Evolutionary conservation across 805 yeast genomes (phyloP), one percentile per base, ranked within the genome.

Genomic region (Saccharomycopsis selenospora): DNA sequence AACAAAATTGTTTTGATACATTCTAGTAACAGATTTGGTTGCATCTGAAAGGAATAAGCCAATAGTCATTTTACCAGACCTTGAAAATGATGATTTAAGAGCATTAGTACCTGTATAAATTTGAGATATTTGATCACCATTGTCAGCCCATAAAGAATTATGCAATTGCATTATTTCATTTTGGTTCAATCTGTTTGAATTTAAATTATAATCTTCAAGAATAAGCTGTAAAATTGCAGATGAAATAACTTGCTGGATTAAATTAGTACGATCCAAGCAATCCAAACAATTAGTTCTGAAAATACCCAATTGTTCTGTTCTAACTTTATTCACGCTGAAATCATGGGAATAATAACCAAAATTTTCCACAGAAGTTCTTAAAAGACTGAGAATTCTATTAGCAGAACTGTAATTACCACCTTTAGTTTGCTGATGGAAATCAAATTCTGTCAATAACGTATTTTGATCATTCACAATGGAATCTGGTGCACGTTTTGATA

Each of bases 91-190:
- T 0, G 96, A 86, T 64, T 93, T 93, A 53, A 93, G 71, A 0
- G 99, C 99, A 52, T 95, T 95, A 0, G 99, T 93, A 25, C 99
- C 98, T 0, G 99, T 91, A 65, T 93, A 93, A 14, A 93, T 91
- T 62, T 87, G 95, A 2, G 96, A 87, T 3, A 93, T 81, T 56
- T 88, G 95, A 64, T 93, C 99, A 49, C 99, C 99, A 64, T 93
- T 93, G 63, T 93, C 96, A 1, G 99, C 99, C 99, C 99, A 93
- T 17, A 93, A 67, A 4, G 85, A 76, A 56, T 90, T 86, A 56
- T 90, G 96, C 48, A 81, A 82, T n/a, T 71, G 66, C 61, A 80
- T 73, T 23, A 86, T 67, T 17, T 81, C 91, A 28, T 50, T 50
- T 1, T 55, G 26, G 5, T 52, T 50, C 24, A 42, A 7, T 30